These are phyloP conservation scores for Spongiforma sp. DNA, from an alignment of 1,284 basidiomycete species.

Conservation along the genomic window DNA sequence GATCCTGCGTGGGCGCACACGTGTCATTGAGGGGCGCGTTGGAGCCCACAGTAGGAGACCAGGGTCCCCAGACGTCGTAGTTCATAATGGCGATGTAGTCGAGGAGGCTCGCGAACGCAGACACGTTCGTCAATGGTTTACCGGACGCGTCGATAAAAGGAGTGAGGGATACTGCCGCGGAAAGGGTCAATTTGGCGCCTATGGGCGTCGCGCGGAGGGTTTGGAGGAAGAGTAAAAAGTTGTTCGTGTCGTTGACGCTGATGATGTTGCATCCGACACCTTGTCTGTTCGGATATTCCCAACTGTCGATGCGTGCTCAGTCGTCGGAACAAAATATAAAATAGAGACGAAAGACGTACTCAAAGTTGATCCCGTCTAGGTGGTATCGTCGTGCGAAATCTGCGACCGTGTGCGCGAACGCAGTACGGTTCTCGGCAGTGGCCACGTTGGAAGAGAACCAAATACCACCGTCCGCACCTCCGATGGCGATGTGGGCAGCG, in stretches of 20 bases:
- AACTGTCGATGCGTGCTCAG: too few relatives aligned
- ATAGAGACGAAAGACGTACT: constrained; percentile 19
- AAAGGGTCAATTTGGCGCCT: constrained; percentile 52
- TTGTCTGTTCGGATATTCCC: constrained; percentile 58
- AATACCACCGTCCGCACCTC: not conserved
- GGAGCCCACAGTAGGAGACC: constrained; percentile 55
- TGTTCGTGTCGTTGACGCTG: constrained; percentile 47
- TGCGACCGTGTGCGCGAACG: constrained; percentile 66
- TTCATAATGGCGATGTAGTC: constrained; percentile 79
- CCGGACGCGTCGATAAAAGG: constrained; percentile 62
- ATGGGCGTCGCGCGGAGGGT: constrained; percentile 50
- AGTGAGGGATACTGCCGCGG: constrained; percentile 60
- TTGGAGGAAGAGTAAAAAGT: constrained; percentile 52
- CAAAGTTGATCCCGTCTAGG: constrained; percentile 27
- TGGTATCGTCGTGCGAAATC: constrained; percentile 47
- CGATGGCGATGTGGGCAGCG: not conserved
- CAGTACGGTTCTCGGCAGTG: constrained; percentile 50
- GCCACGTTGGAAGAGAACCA: constrained; percentile 2
- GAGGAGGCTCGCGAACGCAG: constrained; percentile 43
- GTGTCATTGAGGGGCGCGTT: constrained; percentile 71
- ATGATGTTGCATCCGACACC: constrained; percentile 53
- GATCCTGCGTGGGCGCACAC: constrained; percentile 58
- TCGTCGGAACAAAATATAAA: too few relatives aligned
- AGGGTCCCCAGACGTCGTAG: constrained; percentile 72
- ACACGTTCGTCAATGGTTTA: constrained; percentile 58